phyloP scores from a whole-genome alignment of 805 yeast species.

The Starmera pachycereana region DNA sequence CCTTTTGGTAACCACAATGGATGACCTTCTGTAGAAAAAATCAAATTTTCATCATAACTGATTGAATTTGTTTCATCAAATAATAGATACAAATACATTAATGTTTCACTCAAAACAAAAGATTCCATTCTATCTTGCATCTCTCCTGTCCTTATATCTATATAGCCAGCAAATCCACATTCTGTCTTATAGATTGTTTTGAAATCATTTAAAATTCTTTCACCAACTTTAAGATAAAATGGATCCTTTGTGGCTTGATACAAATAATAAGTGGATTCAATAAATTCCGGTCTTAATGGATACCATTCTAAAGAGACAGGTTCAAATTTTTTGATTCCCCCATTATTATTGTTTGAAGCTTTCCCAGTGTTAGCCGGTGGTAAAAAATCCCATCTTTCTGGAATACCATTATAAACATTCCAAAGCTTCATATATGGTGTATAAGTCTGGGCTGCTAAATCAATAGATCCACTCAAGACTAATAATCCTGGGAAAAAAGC shows the following conservation, averaged over 20 bases:
- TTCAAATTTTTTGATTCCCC: slow-evolving; percentile 3
- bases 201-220: slow-evolving; percentile 46
- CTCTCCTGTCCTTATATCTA: slow-evolving; percentile 52
- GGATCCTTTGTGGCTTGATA: slow-evolving; percentile 84
- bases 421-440: slow-evolving; percentile 61
- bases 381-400: slow-evolving; percentile 72
- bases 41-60: slow-evolving; percentile 30
- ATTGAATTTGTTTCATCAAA: slow-evolving; percentile 60
- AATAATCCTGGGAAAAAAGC: slow-evolving; percentile 88
- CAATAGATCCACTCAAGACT: slow-evolving; percentile 66
- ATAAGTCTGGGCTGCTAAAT: slow-evolving; percentile 55
- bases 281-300: slow-evolving; percentile 85
- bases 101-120: slow-evolving; percentile 79
- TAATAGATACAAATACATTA: slow-evolving; percentile 70
- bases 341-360: neutral
- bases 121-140: slow-evolving; percentile 83
- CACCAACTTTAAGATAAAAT: slow-evolving; percentile 67
- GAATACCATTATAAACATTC: slow-evolving; percentile 71
- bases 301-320: slow-evolving; percentile 73
- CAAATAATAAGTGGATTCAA: slow-evolving; percentile 78
- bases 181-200: slow-evolving; percentile 38
- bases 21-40: slow-evolving; percentile 83
- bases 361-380: neutral
- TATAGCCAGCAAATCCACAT: slow-evolving; percentile 79
- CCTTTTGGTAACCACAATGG: slow-evolving; percentile 62